Percentiles rank a stretch among this genome's conserved stretches.
Evolutionary conservation across 2,329 filamentous ascomycete genomes (phyloP).

Genomic region (Monilinia polystroma): DNA sequence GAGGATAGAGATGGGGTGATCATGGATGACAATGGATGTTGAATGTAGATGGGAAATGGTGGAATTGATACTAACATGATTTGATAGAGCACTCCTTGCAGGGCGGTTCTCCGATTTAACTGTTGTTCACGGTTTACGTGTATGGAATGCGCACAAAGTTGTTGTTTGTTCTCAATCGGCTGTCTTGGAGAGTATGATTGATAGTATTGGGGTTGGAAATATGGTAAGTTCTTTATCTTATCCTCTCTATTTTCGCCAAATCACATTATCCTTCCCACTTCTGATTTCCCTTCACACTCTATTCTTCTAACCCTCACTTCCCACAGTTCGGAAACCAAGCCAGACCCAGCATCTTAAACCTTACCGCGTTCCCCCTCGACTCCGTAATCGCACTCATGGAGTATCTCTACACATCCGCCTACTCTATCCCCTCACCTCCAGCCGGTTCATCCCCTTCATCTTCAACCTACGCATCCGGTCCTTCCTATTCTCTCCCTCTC

Average conservation of each 20-base stretch:
- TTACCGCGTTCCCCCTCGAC: conserved; percentile 25
- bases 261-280: conserved; percentile 4
- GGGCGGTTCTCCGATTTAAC: conserved; percentile 35
- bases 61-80: background rate
- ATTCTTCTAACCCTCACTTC: conserved; percentile 1
- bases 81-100: conserved; percentile 28
- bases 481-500: conserved; percentile 23
- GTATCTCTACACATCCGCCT: conserved; percentile 33
- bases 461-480: background rate
- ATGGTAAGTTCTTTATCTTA: background rate
- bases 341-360: conserved; percentile 23
- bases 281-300: background rate
- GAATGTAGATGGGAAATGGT: background rate
- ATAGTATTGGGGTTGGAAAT: background rate
- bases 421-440: conserved; percentile 20
- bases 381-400: conserved; percentile 27
- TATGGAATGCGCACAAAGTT: conserved; percentile 35
- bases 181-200: conserved; percentile 30
- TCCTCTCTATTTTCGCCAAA: background rate
- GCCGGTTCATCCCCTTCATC: conserved; percentile 19
- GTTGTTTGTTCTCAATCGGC: conserved; percentile 33
- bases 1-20: too few species aligned
- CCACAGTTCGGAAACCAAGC: background rate
- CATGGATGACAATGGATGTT: too few species aligned
- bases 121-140: conserved; percentile 27